phyloP scores from a whole-genome alignment of 306 rosid species.

The Ceratonia siliqua region DNA sequence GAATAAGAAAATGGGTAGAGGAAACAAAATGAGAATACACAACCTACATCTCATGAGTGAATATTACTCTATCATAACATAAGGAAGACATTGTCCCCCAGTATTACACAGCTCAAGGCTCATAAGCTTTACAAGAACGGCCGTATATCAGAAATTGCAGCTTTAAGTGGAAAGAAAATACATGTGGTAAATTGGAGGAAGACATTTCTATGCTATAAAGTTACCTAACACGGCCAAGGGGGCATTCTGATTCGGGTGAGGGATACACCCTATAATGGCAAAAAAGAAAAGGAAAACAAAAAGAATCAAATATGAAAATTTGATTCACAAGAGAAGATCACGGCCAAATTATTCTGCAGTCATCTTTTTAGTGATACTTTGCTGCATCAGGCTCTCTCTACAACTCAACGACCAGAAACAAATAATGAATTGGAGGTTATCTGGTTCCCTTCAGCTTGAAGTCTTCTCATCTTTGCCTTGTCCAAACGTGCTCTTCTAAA shows the following conservation, averaged over 20 bases:
- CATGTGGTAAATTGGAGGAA: conserved; percentile 30
- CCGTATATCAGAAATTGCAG: conserved; percentile 49
- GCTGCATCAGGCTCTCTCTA: conserved; percentile 36
- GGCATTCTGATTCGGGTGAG: conserved; percentile 44
- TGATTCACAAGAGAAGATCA: conserved; percentile 36
- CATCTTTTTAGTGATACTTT: conserved; percentile 41
- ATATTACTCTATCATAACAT: conserved; percentile 31
- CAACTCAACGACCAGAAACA: conserved; percentile 86
- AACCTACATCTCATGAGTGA: conserved; percentile 25
- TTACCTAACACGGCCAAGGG: conserved; percentile 52
- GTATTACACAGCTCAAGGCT: conserved; percentile 49
- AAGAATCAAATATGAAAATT: conserved; percentile 34
- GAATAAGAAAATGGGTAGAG: not conserved
- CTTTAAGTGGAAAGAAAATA: conserved; percentile 45
- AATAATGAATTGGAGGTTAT: conserved; percentile 72
- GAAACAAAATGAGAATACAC: conserved; percentile 9
- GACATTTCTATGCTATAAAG: conserved; percentile 50
- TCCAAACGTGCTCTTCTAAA: conserved; percentile 84
- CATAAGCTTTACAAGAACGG: conserved; percentile 65
- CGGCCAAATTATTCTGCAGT: conserved; percentile 36
- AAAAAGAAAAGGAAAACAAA: not conserved
- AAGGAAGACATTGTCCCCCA: conserved; percentile 46
- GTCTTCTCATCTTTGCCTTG: conserved; percentile 83
- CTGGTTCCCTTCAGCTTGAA: conserved; percentile 83
- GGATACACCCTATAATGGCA: conserved; percentile 43